Evolutionary conservation across 1,284 basidiomycete species (phyloP), one percentile per base, ranked within the genome.

Genomic region (Microbotryum intermedium): DNA sequence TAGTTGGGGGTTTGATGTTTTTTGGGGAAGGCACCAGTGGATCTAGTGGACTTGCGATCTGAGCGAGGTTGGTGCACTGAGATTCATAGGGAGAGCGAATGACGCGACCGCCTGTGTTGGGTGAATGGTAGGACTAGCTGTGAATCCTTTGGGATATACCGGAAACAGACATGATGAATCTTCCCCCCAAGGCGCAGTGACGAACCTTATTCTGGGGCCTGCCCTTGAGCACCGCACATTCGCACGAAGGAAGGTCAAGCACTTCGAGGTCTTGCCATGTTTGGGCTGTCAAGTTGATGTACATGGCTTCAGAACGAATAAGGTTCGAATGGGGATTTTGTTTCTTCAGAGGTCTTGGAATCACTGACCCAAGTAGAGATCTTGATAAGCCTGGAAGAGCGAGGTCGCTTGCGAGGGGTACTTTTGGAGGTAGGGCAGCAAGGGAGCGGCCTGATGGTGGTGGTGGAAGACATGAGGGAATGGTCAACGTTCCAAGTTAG

Each of bases 381-480:
- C 75, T 28, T 67, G 60, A 42, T 64, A 73, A 16, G 74, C 64
- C 46, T 74, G 75, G 23, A 72, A 68, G 39, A 76, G 64, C 3
- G 73, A 59, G 0, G 66, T 56, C 10, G 71, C 65, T 54, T 75
- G 74, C 1, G 50, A n/a, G 6, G 74, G 72, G 50, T 72, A 73
- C 28, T 50, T 51, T 20, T 49, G 20, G 29, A 55, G 58, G 21
- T 47, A 47, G 10, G 63, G 59, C 11, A 59, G 43, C 11, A 68
- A 49, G 11, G 50, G 45, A 18, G 53, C 59, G 2, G 60, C 58
- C 66, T 68, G 51, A 21, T 0, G 28, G n/a, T n/a, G 21, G 46
- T 48, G 2, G 11, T 0, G 18, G 4, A 18, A 25, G 16, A 23
- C 20, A 16, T 8, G 11, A n/a, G 4, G 1, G 9, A 25, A 21